Percentiles rank a stretch among this genome's conserved stretches.
Evolutionary conservation across 225 moss, liverwort and hornwort species (phyloP).

Genomic region (Rhytidiadelphus loreus): DNA sequence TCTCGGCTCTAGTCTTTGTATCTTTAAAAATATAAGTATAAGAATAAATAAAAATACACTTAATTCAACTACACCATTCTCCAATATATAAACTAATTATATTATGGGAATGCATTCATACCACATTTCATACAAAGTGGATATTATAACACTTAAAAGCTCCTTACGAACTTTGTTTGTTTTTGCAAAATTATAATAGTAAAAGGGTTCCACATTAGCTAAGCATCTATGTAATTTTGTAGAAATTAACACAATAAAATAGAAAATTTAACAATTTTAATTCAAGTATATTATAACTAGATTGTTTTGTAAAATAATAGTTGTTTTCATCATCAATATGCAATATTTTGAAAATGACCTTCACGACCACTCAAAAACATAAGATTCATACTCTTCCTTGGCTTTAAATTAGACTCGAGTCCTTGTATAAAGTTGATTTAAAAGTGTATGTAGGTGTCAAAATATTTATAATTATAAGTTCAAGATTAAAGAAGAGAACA

Average conservation of each 20-base stretch:
- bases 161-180: fast-evolving
- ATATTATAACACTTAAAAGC: neutral
- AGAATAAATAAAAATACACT: too few relatives aligned
- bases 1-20: neutral
- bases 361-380: neutral
- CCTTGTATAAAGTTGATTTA: neutral
- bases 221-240: neutral
- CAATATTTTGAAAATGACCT: neutral
- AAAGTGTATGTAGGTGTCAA: too few relatives aligned
- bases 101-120: fast-evolving
- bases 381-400: neutral
- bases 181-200: too few relatives aligned
- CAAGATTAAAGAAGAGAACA: neutral
- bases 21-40: neutral
- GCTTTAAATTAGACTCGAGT: neutral
- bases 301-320: neutral
- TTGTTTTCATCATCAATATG: neutral
- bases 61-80: neutral
- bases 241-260: too few relatives aligned
- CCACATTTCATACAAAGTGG: neutral
- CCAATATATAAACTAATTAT: fast-evolving
- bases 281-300: neutral
- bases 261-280: neutral
- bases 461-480: neutral
- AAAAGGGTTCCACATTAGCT: neutral